Evolutionary conservation across 2,329 filamentous ascomycete genomes (phyloP), one percentile per base, ranked within the genome.

Genomic region (Aureobasidium mangrovei): DNA sequence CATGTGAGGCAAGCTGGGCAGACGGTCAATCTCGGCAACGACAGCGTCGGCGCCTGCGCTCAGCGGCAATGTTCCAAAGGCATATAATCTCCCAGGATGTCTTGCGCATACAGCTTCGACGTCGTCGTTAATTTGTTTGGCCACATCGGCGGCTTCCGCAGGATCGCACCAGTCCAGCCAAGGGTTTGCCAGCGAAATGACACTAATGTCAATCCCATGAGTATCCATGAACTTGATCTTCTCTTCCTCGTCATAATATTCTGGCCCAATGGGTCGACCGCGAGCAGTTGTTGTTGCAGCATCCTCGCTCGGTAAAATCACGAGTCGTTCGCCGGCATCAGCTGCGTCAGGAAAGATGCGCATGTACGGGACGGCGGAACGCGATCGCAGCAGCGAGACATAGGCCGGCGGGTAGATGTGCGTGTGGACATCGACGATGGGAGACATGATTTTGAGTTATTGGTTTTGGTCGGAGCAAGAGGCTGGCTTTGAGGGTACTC

Each of bases 201-300:
- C 86, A 1, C 87, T 93, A 59, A 85, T 82, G 68, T 86, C 80
- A 67, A 96, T 95, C 52, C 74, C 74, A 71, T 96, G 91, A 12
- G 77, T 80, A 67, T 89, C 78, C 91, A 96, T 96, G 72, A 96
- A 95, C 46, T 81, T 77, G 10, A 95, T 77, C 65, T 95, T 96
- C 62, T 88, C 78, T 12, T 76, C 72, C 56, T 95, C 83, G 42
- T 88, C 87, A 58, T 84, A 88, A 75, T 91, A 96, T 63, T 91
- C 87, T 0, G 82, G 76, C 26, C 89, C 91, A 41, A 96, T 81
- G 3, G 91, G 90, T 3, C 91, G 83, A 36, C 90, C 91, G 2
- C 87, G 84, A 7, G 65, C 61, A n/a, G 66, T 69, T 1, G 48
- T 32, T 4, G 63, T 65, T 8, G 63, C 58, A 18, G 62, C 61